Conservation (phyloP, 176 grass and related monocot genomes). For the Rhipidocladum racemiflorum region DNA sequence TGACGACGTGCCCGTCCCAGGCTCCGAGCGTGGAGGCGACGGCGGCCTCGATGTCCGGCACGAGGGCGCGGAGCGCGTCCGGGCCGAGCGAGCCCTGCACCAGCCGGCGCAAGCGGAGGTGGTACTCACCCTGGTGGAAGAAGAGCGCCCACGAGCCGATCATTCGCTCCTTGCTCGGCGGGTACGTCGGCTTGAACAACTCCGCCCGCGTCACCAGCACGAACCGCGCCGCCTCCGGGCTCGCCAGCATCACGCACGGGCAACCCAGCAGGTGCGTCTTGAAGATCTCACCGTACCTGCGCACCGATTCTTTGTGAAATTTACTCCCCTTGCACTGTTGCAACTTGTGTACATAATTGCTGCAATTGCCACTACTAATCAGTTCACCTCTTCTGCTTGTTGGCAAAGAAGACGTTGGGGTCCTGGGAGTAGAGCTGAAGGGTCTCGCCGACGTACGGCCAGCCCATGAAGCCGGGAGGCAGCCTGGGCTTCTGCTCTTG, state of each 20-base stretch:
- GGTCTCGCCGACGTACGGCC: constrained; percentile 94
- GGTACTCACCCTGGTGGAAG: constrained; percentile 97
- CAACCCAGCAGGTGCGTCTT: constrained; percentile 79
- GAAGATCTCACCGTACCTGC: constrained; percentile 90
- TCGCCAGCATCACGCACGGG: constrained; percentile 97
- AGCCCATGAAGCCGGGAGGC: constrained; percentile 85
- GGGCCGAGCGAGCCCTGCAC: constrained; percentile 67
- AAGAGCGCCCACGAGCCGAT: constrained; percentile 89
- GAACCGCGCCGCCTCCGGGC: constrained; percentile 89
- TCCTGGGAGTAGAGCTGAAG: constrained; percentile 91
- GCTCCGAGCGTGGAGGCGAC: constrained; percentile 36
- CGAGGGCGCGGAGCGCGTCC: constrained; percentile 57
- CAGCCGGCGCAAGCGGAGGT: constrained; percentile 65
- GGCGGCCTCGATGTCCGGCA: constrained; percentile 60
- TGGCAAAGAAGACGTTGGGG: constrained; percentile 77
- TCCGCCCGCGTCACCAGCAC: constrained; percentile 67
- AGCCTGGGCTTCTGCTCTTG: constrained; percentile 34
- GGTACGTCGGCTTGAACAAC: constrained; percentile 94
- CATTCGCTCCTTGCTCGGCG: constrained; percentile 86
- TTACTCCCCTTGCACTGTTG: not conserved
- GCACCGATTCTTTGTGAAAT: not conserved
- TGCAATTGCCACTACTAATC: not conserved
- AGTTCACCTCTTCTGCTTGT: constrained; percentile 64
- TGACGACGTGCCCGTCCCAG: constrained; percentile 41
- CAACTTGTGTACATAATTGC: not conserved